Evolutionary conservation across 768 basidiomycete genomes (phyloP).

Genomic region (Serpula lacrymans): DNA sequence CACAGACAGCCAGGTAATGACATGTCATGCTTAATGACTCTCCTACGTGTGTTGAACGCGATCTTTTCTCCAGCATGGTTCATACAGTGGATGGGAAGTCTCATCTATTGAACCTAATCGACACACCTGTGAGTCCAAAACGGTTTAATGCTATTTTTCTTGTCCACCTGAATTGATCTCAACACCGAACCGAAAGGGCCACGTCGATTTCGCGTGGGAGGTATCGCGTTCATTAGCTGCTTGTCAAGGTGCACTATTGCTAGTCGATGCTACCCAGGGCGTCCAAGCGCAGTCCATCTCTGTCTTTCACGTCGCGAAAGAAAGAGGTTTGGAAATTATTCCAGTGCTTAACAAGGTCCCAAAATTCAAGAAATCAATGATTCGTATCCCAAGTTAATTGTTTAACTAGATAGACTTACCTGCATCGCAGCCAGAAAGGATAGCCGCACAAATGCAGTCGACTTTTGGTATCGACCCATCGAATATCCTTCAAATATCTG

Average conservation of each 20-base stretch:
- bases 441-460: conserved; percentile 76
- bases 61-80: conserved; percentile 62
- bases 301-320: conserved; percentile 85
- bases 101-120: conserved; percentile 90
- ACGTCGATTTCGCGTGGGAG: conserved; percentile 98
- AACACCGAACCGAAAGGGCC: conserved; percentile 51
- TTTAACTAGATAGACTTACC: conserved; percentile 80
- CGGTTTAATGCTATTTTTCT: no score
- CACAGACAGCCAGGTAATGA: conserved; percentile 85
- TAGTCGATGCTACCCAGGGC: conserved; percentile 97
- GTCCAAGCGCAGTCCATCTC: conserved; percentile 97
- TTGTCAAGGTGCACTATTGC: conserved; percentile 82
- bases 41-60: conserved; percentile 11
- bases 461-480: conserved; percentile 77
- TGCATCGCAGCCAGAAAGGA: conserved; percentile 77
- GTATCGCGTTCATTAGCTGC: conserved; percentile 90
- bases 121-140: conserved; percentile 71
- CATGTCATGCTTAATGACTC: background rate
- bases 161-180: background rate
- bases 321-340: conserved; percentile 77
- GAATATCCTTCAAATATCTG: conserved; percentile 79
- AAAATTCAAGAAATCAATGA: conserved; percentile 3
- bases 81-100: conserved; percentile 49
- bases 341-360: conserved; percentile 90
- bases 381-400: conserved; percentile 2